Evolutionary conservation across 495 filamentous ascomycete species (phyloP).

Genomic region (Penicillium verhagenii): DNA sequence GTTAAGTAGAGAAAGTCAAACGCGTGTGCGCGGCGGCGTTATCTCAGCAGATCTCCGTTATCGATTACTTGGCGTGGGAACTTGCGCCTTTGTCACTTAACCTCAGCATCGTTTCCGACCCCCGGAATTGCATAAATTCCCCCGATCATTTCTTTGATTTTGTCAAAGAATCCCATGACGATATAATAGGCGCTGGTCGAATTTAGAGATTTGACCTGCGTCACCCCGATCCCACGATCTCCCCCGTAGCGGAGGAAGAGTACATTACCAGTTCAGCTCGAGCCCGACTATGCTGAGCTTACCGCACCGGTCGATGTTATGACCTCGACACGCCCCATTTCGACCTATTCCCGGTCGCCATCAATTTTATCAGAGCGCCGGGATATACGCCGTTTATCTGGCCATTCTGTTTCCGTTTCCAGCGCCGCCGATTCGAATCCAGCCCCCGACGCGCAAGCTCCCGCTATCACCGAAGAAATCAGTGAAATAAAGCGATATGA

Average conservation of each 20-base stretch:
- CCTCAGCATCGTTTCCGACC: background rate
- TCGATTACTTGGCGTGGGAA: slow-evolving; percentile 31
- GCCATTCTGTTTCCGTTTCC: slow-evolving; percentile 54
- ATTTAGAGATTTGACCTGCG: slow-evolving; percentile 1
- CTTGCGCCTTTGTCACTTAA: slow-evolving; percentile 13
- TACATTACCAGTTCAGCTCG: slow-evolving; percentile 18
- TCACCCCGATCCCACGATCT: slow-evolving; percentile 5
- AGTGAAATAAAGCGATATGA: slow-evolving; percentile 98
- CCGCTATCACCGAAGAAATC: slow-evolving; percentile 88
- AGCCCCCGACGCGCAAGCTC: slow-evolving; percentile 40
- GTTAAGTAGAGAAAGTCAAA: slow-evolving; percentile 14
- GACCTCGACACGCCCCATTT: slow-evolving; percentile 60
- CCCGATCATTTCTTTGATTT: background rate
- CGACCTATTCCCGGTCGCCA: slow-evolving; percentile 55
- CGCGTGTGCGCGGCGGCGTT: slow-evolving; percentile 32
- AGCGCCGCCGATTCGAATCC: slow-evolving; percentile 57
- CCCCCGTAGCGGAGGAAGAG: slow-evolving; percentile 14
- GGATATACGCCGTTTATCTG: slow-evolving; percentile 69
- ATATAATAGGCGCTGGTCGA: background rate
- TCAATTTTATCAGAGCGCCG: slow-evolving; percentile 53
- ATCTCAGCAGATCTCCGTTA: slow-evolving; percentile 32
- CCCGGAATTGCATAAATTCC: slow-evolving; percentile 4
- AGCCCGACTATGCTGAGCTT: slow-evolving; percentile 34
- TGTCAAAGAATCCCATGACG: background rate
- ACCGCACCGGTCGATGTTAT: slow-evolving; percentile 51